phyloP scores from a whole-genome alignment of 306 rosid genomes.

The Fragaria ananassa region DNA sequence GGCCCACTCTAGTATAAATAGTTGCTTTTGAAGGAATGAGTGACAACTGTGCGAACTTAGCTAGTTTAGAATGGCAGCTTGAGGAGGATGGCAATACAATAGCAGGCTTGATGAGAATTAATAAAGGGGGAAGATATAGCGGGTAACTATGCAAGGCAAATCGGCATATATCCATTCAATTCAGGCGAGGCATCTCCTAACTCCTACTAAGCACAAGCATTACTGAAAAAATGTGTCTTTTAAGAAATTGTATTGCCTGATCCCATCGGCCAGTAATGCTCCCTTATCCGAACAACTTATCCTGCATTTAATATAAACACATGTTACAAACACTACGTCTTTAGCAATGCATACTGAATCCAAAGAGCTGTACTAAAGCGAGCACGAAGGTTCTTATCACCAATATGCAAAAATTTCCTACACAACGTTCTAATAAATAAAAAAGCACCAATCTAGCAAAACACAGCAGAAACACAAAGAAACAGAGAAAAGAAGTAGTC shows the following conservation, averaged over 20 bases:
- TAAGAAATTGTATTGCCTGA: background rate
- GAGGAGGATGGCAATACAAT: slow-evolving; percentile 12
- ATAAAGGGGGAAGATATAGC: slow-evolving; percentile 3
- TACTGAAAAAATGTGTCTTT: background rate
- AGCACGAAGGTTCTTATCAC: too few species aligned
- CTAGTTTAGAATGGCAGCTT: background rate
- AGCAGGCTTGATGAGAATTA: slow-evolving; percentile 8
- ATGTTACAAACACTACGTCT: background rate
- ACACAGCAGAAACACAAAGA: background rate
- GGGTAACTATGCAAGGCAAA: slow-evolving; percentile 16
- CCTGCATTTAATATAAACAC: background rate
- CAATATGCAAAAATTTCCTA: too few species aligned
- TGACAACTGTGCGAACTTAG: slow-evolving; percentile 25
- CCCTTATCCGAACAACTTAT: background rate
- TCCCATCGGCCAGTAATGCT: background rate
- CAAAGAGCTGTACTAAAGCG: too few species aligned
- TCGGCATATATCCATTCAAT: slow-evolving; percentile 54
- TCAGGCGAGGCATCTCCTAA: background rate
- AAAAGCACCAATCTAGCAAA: too few species aligned
- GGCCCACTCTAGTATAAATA: background rate
- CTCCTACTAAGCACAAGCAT: background rate
- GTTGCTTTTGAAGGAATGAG: background rate
- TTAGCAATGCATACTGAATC: too few species aligned
- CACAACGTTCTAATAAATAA: too few species aligned
- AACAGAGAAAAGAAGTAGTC: background rate